These are phyloP conservation scores for Fusarium domesticum DNA, from an alignment of 2,329 filamentous ascomycete genomes.

Conservation along the genomic window DNA sequence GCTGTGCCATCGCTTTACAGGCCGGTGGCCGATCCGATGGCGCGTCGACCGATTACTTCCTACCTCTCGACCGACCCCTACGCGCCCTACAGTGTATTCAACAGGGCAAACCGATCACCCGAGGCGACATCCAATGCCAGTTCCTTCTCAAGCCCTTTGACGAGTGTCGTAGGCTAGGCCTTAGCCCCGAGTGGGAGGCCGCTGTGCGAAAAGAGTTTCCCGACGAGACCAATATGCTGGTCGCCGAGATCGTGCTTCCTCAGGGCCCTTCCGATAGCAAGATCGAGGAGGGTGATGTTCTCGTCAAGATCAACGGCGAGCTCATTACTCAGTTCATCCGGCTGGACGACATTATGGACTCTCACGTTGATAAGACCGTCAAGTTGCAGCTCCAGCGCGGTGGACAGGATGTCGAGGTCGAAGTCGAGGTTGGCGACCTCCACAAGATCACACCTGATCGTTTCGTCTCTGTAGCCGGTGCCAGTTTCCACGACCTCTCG, in stretches of 20 bases:
- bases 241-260: constrained; percentile 91
- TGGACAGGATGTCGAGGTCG: constrained; percentile 80
- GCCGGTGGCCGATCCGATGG: constrained; percentile 92
- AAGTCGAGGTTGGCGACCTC: constrained; percentile 81
- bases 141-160: constrained; percentile 97
- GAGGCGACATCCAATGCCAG: constrained; percentile 97
- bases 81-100: constrained; percentile 85
- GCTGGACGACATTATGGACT: constrained; percentile 87
- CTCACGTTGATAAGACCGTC: constrained; percentile 75
- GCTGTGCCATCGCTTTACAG: constrained; percentile 86
- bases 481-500: constrained; percentile 91
- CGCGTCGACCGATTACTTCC: constrained; percentile 95
- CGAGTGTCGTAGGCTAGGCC: constrained; percentile 84
- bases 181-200: constrained; percentile 83
- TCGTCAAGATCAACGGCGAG: constrained; percentile 90
- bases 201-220: constrained; percentile 80
- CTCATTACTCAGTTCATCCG: constrained; percentile 90
- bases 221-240: constrained; percentile 93
- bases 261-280: constrained; percentile 83
- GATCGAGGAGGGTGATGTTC: constrained; percentile 89
- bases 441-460: constrained; percentile 94
- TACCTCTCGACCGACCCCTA: constrained; percentile 86
- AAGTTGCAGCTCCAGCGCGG: constrained; percentile 82
- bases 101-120: constrained; percentile 68
- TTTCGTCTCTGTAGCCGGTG: constrained; percentile 91